These are phyloP conservation scores for Chenopodium suecicum DNA, from an alignment of 148 eudicot species.

Conservation along the genomic window DNA sequence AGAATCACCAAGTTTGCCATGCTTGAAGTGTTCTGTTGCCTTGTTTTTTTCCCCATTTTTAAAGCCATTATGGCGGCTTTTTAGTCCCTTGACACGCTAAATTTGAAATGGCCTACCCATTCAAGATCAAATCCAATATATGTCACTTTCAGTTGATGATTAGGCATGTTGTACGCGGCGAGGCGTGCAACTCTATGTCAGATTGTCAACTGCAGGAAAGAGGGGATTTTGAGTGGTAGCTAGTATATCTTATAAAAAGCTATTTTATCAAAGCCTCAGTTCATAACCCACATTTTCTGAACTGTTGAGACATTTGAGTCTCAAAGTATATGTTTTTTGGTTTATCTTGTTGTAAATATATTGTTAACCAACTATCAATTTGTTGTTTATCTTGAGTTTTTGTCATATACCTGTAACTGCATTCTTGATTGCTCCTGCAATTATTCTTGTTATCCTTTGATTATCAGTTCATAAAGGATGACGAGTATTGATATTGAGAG, in stretches of 20 bases:
- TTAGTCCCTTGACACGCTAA: not conserved
- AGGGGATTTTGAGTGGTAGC: not conserved
- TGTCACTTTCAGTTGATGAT: constrained; percentile 12
- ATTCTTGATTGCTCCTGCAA: not conserved
- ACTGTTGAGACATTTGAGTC: constrained; percentile 26
- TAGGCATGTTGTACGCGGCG: constrained; percentile 27
- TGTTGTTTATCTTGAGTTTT: not conserved
- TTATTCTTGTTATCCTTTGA: not conserved
- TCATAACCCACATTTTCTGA: not conserved
- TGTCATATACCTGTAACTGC: not conserved
- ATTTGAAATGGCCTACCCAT: not conserved
- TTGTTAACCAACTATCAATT: not conserved
- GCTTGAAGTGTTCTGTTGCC: not conserved
- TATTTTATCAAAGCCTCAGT: not conserved
- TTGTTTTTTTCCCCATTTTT: not conserved
- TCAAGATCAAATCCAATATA: not conserved
- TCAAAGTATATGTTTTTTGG: constrained; percentile 12
- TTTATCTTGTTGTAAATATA: not conserved
- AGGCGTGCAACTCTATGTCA: constrained; percentile 14
- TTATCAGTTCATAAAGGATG: constrained; percentile 18
- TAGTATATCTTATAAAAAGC: not conserved
- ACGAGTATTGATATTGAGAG: constrained; percentile 21
- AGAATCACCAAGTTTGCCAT: not conserved
- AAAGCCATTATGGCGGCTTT: not conserved
- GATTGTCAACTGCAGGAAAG: not conserved